Base-by-base conservation (phyloP, 495 filamentous ascomycete species). In the Penicillium cosmopolitanum region DNA sequence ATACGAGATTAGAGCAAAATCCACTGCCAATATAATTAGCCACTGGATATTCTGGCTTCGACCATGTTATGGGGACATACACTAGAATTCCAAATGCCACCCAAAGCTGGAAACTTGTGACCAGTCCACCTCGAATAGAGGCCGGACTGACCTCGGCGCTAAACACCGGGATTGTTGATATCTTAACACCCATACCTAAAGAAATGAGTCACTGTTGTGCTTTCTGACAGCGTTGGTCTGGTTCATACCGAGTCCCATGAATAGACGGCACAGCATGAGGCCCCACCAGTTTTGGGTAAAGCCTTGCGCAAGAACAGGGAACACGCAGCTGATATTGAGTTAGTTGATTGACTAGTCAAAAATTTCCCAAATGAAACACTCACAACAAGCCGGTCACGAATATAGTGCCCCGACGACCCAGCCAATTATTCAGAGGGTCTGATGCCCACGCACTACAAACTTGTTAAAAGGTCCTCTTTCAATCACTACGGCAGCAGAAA, bases 121-220 rank as follows among this genome's bases (percentile, higher is more conserved):
- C 84, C 16, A 87, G 66, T 33, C 78, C 81, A 31, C 86, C 86
- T 40, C 86, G 83, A 55, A 87, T 84, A 12, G 73, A 73, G 10
- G 84, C 81, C 13, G 85, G 85, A 7, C 76, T 71, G 33, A 79
- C 80, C 64, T 89, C 86, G 12, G 86, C 84, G 5, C 82, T 78
- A 63, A 82, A 87, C 42, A 88, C 81, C 0, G 85, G 84, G 2
- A 87, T 80, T 8, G 82, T 84, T 6, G 80, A 78, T n/a, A 77
- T 82, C 52, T 85, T 85, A 40, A 78, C 62, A 9, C 85, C 85
- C 84, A 88, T 87, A n/a, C 85, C 85, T 60, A 86, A 67, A 23
- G 38, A 18, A 5, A 21, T 4, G 19, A 44, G 15, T 19, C 42
- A 16, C 7, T 44, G 3, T 18, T 9, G 16, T 10, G 13, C 42